Percentiles rank a stretch among this genome's conserved stretches.
Evolutionary conservation across 805 yeast genomes (phyloP).

Genomic region (Lipomyces anomalus): DNA sequence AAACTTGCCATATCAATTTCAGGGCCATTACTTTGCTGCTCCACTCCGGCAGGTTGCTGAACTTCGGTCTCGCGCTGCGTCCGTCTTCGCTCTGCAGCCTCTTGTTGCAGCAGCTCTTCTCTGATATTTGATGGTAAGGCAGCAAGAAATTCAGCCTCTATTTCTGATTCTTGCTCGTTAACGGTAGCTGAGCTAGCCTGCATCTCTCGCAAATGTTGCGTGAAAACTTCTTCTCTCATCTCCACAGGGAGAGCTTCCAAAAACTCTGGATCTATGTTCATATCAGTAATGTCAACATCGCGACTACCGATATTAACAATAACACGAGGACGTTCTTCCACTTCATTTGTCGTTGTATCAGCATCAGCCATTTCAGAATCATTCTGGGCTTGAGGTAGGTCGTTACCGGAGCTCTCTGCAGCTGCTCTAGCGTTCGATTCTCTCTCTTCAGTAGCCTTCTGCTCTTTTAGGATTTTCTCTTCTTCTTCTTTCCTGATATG

Average conservation of each 20-base stretch:
- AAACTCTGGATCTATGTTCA: conserved; percentile 89
- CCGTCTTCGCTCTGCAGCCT: conserved; percentile 27
- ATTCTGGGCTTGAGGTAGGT: neutral
- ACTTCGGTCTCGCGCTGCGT: conserved; percentile 25
- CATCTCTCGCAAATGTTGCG: conserved; percentile 75
- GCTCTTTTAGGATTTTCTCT: conserved; percentile 30
- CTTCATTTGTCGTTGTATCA: conserved; percentile 25
- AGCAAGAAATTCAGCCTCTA: conserved; percentile 72
- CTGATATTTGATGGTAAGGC: conserved; percentile 69
- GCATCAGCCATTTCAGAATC: conserved; percentile 15
- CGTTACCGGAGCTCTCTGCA: conserved; percentile 1
- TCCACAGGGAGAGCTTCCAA: conserved; percentile 86
- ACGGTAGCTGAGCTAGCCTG: conserved; percentile 45
- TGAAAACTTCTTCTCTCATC: conserved; percentile 85
- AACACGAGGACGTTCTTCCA: conserved; percentile 43
- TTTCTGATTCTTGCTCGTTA: conserved; percentile 45
- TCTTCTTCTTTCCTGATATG: conserved; percentile 29
- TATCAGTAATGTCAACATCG: conserved; percentile 77
- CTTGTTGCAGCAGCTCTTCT: conserved; percentile 31
- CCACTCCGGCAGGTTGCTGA: conserved; percentile 2
- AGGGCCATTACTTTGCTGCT: conserved; percentile 6
- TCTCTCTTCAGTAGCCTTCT: conserved; percentile 29
- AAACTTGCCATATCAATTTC: conserved; percentile 31
- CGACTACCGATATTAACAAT: conserved; percentile 69
- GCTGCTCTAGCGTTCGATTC: conserved; percentile 14